Evolutionary conservation across 495 filamentous ascomycete genomes (phyloP), one percentile per base, ranked within the genome.

Genomic region (Evernia prunastri): DNA sequence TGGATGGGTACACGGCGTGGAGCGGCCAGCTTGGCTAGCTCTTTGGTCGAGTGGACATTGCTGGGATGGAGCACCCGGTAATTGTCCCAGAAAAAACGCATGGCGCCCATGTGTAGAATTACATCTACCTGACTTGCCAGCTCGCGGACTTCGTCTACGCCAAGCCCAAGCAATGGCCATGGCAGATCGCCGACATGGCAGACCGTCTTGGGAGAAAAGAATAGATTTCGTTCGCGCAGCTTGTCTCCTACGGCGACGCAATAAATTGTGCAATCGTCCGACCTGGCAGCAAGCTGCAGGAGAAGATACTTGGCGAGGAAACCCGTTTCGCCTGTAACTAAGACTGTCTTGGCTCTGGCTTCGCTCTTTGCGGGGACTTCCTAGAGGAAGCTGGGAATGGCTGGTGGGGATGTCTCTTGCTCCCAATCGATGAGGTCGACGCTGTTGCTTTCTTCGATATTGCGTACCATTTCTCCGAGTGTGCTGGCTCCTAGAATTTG

Each of bases 51-150:
- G 1, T 61, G 27, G 5, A 80, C 59, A 59, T 84, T 84, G 56
- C 51, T 36, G 0, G 40, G 27, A 0, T 72, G 69, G 0, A 83
- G 68, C 0, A 67, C 53, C 11, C 63, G 31, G 71, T 82, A 84
- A 4, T 66, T 70, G 43, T 81, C 72, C 63, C 72, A 63, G 69
- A 76, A 76, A 3, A 77, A 79, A 7, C 73, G 66, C 13, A 72
- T 71, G 10, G 77, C 76, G 37, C 78, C 81, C 60, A 71, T 73
- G 66, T 84, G 80, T 27, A 84, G 67, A 49, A 82, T 70, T 10
- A 63, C 67, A 59, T 82, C 72, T 0, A 68, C 75, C 12, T 64
- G 12, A 11, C 18, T 39, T 10, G 70, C 70, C 0, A 81, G 65
- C 6, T 20, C 39, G 73, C 64, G 3, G 58, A 54, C 1, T 69